Conservation (phyloP, 2,329 filamentous ascomycete genomes). For the Kalaharituber pfeilii region DNA sequence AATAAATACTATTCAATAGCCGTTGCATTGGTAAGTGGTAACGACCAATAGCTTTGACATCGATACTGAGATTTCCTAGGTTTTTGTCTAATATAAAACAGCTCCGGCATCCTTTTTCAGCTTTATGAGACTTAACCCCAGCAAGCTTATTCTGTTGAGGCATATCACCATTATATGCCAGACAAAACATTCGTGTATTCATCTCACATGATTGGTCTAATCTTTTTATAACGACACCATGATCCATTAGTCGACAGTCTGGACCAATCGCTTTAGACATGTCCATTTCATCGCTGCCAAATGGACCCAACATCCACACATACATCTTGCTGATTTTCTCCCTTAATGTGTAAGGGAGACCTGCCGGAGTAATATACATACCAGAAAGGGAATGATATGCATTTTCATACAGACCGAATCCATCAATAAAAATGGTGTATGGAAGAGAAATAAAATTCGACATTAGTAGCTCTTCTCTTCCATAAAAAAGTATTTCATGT, state of each 20-base stretch:
- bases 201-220: neutral
- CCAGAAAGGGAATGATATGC: neutral
- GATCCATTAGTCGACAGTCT: no score
- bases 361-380: conserved; percentile 3
- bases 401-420: neutral
- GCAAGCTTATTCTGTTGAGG: conserved; percentile 2
- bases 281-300: no score
- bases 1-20: neutral
- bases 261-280: no score
- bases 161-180: neutral
- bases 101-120: neutral
- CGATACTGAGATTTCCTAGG: neutral
- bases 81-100: neutral
- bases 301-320: no score
- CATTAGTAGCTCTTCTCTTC: neutral
- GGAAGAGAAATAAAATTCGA: neutral
- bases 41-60: neutral
- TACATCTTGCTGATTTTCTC: no score
- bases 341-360: neutral
- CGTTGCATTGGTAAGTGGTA: neutral
- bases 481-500: no score
- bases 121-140: conserved; percentile 1
- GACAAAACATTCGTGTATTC: neutral
- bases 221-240: neutral
- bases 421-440: neutral